Conservation (phyloP, 2,329 filamentous ascomycete species). For the Harringtonia lauricola region DNA sequence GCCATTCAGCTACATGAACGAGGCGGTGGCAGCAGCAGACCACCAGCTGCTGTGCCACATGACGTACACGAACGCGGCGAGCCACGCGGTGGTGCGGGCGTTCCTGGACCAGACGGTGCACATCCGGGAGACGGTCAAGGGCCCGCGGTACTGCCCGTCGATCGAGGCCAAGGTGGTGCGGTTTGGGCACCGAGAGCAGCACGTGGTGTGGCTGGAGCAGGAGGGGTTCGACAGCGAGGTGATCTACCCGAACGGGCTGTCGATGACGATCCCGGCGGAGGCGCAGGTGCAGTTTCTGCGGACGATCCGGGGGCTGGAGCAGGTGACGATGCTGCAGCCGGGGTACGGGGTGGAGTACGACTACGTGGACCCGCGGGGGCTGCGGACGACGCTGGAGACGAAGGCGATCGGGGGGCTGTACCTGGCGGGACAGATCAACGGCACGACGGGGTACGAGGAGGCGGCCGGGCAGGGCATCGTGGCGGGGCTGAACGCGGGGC, state of each 20-base stretch:
- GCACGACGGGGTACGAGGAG: slow-evolving; percentile 96
- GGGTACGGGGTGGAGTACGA: slow-evolving; percentile 98
- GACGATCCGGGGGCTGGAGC: slow-evolving; percentile 78
- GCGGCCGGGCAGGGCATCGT: slow-evolving; percentile 88
- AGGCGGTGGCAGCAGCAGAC: slow-evolving; percentile 53
- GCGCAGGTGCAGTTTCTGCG: slow-evolving; percentile 78
- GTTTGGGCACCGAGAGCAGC: slow-evolving; percentile 67
- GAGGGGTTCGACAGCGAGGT: slow-evolving; percentile 86
- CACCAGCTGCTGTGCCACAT: slow-evolving; percentile 72
- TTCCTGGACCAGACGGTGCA: slow-evolving; percentile 96
- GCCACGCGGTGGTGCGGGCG: slow-evolving; percentile 72
- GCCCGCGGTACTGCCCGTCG: slow-evolving; percentile 90
- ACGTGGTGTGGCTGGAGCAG: slow-evolving; percentile 94
- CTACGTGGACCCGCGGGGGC: slow-evolving; percentile 86
- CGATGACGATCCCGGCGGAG: slow-evolving; percentile 88
- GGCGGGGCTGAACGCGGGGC: slow-evolving; percentile 86
- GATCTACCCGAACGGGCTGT: slow-evolving; percentile 93
- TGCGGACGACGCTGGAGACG: slow-evolving; percentile 85
- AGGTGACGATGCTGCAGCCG: slow-evolving; percentile 83
- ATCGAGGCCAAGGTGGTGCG: slow-evolving; percentile 88
- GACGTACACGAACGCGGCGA: slow-evolving; percentile 73
- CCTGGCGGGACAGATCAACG: slow-evolving; percentile 94
- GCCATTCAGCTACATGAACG: slow-evolving; percentile 87
- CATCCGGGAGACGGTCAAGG: slow-evolving; percentile 89
- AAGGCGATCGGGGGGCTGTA: slow-evolving; percentile 84